phyloP scores from a whole-genome alignment of 2,329 filamentous ascomycete species.

The Aureobasidium sp. region DNA sequence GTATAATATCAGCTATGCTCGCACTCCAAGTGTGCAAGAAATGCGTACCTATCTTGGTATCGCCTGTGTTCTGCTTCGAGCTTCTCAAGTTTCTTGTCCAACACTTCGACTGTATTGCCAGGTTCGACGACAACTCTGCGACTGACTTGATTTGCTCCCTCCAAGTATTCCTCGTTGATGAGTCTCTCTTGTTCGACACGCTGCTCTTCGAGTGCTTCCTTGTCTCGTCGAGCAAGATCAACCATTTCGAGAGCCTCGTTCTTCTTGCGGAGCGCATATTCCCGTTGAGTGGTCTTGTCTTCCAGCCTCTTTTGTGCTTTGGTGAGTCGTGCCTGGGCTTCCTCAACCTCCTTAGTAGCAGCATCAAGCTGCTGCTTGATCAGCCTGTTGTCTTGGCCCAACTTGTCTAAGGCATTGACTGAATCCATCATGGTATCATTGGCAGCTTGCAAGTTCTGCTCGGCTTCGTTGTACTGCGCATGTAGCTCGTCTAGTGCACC shows the following conservation, averaged over 20 bases:
- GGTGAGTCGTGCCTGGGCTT: constrained; percentile 17
- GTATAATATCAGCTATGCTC: not conserved
- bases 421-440: constrained; percentile 42
- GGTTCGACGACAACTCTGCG: constrained; percentile 20
- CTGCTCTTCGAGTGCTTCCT: constrained; percentile 20
- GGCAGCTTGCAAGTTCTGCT: constrained; percentile 36
- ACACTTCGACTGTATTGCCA: constrained; percentile 24
- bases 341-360: constrained; percentile 21
- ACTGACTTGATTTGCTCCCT: constrained; percentile 17
- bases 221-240: constrained; percentile 24
- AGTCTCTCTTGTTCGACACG: constrained; percentile 21
- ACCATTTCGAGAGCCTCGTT: constrained; percentile 31
- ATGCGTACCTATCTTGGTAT: constrained; percentile 1
- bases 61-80: constrained; percentile 16
- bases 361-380: constrained; percentile 26
- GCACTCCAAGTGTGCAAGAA: not conserved
- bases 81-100: constrained; percentile 24
- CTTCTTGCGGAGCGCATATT: constrained; percentile 31
- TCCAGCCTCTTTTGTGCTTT: constrained; percentile 25
- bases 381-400: constrained; percentile 27
- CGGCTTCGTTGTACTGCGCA: constrained; percentile 46
- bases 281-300: constrained; percentile 24
- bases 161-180: constrained; percentile 20
- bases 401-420: constrained; percentile 32
- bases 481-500: constrained; percentile 39